Evolutionary conservation across 805 yeast genomes (phyloP), one percentile per base, ranked within the genome.

Genomic region (Zygosaccharomyces siamensis): DNA sequence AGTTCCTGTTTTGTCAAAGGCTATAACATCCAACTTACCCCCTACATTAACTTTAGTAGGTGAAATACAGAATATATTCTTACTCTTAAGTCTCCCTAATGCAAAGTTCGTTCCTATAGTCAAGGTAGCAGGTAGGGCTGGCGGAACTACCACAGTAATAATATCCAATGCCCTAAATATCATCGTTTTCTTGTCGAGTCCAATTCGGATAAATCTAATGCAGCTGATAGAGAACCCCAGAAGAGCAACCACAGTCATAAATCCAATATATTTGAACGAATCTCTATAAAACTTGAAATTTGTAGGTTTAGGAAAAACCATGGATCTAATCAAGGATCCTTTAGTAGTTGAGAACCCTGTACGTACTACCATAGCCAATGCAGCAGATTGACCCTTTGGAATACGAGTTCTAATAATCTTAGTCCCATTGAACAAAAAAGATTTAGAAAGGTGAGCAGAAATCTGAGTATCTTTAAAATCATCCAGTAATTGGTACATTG

Each of bases 1-100:
- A 0, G 99, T 93, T 2, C 99, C 99, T 0, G 99, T 93, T 63
- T 93, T 93, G 70, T 93, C 99, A 67, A 93, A 93, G 60, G 96
- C 89, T 62, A 89, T 74, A 3, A 87, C 80, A 62, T 92, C 97
- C 23, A 93, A 64, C 58, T 93, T 89, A 7, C 99, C 99, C 31
- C 96, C 97, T n/a, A 93, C 83, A 62, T 93, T 93, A 41, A 95
- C 93, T 51, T 96, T 77, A 1, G 93, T 87, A 2, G 99, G 99
- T 1, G 97, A 81, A 48, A 92, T 92, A 66, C 99, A 93, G 59
- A 83, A 93, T 1, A 95, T 83, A 36, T 78, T 72, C 51, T 78
- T 77, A 51, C 75, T 69, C 53, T 88, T 81, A 53, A 93, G 72
- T 52, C 98, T 75, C 27, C 81, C 74, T 23, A 93, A 69, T 0